A percentile compares a stretch with the other conserved stretches of the same genome.
phyloP scores from a whole-genome alignment of 495 filamentous ascomycete species.

The Aspergillus nidulans region DNA sequence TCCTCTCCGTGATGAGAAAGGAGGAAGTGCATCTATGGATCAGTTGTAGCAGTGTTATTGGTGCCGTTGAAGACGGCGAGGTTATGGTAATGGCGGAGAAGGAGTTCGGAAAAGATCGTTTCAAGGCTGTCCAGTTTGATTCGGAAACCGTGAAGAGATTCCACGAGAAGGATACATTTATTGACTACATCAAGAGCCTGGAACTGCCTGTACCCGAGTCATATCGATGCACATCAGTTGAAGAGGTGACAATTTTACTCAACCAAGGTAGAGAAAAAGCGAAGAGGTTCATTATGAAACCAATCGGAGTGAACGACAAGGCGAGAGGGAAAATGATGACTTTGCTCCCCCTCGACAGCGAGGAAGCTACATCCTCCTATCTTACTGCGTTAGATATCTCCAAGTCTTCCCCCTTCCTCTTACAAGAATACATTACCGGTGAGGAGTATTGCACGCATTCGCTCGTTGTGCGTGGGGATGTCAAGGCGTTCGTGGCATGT shows the following conservation, averaged over 20 bases:
- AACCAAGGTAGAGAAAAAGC: background rate
- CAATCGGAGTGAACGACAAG: background rate
- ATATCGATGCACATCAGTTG: background rate
- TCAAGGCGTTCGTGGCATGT: background rate
- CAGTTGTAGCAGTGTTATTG: conserved; percentile 1
- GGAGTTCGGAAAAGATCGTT: background rate
- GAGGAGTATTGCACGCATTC: conserved; percentile 1
- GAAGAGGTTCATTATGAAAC: conserved; percentile 2
- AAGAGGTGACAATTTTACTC: background rate
- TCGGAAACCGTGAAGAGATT: background rate
- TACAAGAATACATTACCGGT: conserved; percentile 1
- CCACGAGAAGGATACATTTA: background rate
- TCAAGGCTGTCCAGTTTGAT: background rate
- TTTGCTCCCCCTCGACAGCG: background rate
- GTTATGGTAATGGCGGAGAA: background rate
- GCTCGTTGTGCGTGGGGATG: conserved; percentile 1
- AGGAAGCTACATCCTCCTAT: background rate
- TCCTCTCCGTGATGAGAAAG: background rate
- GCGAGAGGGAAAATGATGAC: background rate
- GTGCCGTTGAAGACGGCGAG: conserved; percentile 1
- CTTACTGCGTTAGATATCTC: background rate
- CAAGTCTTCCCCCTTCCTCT: background rate
- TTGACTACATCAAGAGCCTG: background rate
- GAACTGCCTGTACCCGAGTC: background rate
- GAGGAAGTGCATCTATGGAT: background rate